A percentile compares a stretch with the other conserved stretches of the same genome.
These are phyloP conservation scores for Solioccasus polychromus DNA, from an alignment of 768 basidiomycete genomes.

Conservation along the genomic window DNA sequence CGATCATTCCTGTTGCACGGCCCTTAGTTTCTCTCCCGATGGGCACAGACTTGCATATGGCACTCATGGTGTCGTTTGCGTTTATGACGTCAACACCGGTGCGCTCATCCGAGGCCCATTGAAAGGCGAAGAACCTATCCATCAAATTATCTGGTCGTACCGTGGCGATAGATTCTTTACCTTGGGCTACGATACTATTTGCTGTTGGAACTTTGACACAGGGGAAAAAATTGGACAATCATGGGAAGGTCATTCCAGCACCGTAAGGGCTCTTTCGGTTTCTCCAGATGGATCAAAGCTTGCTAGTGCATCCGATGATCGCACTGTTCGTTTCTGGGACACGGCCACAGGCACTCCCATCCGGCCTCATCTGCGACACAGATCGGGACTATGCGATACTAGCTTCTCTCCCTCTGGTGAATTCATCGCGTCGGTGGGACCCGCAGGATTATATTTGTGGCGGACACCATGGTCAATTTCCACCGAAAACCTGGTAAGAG, in stretches of 20 bases:
- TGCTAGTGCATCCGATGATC: not conserved
- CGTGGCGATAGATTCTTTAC: not conserved
- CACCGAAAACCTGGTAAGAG: not conserved
- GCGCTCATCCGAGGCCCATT: not conserved
- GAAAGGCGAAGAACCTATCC: not conserved
- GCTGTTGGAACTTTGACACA: not conserved
- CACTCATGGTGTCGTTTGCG: not conserved
- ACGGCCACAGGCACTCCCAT: not conserved
- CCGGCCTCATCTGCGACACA: too few species aligned
- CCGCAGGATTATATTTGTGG: not conserved
- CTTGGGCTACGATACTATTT: not conserved
- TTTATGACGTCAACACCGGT: not conserved
- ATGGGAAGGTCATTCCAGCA: not conserved
- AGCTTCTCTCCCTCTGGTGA: not conserved
- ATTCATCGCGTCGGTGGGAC: not conserved
- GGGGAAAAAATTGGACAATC: constrained; percentile 1
- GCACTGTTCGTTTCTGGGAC: not conserved
- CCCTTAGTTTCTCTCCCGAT: not conserved
- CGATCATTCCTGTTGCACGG: not conserved
- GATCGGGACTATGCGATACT: too few species aligned
- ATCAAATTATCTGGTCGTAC: not conserved
- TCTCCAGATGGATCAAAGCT: not conserved
- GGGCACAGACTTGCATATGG: not conserved
- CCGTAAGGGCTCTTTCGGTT: not conserved
- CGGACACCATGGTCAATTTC: not conserved